These are phyloP conservation scores for Eucalyptus regnans DNA, from an alignment of 345 rosid species.

Conservation along the genomic window DNA sequence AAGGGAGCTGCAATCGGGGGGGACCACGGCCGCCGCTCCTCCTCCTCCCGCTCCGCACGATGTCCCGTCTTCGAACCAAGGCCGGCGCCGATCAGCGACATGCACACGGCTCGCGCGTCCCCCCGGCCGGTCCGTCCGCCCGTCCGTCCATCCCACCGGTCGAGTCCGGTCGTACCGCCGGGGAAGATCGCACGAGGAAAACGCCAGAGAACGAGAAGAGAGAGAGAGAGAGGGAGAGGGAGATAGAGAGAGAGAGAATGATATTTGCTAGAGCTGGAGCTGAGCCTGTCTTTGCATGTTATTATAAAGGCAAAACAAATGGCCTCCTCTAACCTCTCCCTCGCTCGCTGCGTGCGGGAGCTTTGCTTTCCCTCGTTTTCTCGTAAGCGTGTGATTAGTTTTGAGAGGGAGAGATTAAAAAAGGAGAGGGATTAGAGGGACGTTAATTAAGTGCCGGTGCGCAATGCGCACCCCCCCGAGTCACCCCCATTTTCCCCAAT, in stretches of 20 bases:
- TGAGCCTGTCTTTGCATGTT: background rate
- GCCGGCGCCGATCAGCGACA: background rate
- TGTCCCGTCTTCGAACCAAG: background rate
- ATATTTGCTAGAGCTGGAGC: background rate
- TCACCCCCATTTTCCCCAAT: background rate
- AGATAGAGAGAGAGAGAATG: background rate
- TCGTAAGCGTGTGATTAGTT: background rate
- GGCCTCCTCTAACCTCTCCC: background rate
- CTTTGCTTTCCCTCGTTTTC: background rate
- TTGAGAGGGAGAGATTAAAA: background rate
- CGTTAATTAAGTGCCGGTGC: conserved; percentile 4
- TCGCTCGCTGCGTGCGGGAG: background rate
- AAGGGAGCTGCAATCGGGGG: background rate
- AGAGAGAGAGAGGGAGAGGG: background rate
- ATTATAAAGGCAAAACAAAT: background rate
- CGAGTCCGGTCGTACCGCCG: background rate
- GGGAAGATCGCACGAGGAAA: background rate
- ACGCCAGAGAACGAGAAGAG: background rate
- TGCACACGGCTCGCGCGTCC: background rate
- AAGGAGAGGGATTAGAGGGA: background rate
- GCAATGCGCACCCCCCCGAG: conserved; percentile 27
- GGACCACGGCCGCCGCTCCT: background rate
- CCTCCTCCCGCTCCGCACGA: background rate
- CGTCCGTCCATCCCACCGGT: background rate
- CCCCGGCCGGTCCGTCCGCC: background rate